Evolutionary conservation across 2,329 filamentous ascomycete genomes (phyloP).

Genomic region (Endothia cerciana): DNA sequence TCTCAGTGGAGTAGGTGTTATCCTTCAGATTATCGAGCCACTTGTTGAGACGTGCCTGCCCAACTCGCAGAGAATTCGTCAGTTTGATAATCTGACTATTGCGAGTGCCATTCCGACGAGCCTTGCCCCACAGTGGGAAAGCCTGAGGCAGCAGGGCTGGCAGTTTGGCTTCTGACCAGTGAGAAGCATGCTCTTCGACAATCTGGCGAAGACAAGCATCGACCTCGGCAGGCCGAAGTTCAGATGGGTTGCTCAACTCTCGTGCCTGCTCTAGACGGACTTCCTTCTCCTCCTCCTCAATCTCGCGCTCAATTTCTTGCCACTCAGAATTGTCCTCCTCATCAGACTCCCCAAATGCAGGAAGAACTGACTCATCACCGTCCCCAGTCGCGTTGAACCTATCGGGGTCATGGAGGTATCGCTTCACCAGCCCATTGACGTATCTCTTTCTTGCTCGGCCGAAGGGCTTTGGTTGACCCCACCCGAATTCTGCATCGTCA

Average conservation of each 20-base stretch:
- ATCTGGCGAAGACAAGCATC: conserved; percentile 56
- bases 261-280: conserved; percentile 32
- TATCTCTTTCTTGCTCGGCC: conserved; percentile 50
- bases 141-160: conserved; percentile 61
- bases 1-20: conserved; percentile 55
- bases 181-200: conserved; percentile 52
- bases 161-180: conserved; percentile 64
- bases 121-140: conserved; percentile 63
- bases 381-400: conserved; percentile 1
- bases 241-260: neutral
- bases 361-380: conserved; percentile 46
- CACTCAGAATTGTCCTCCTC: conserved; percentile 45
- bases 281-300: conserved; percentile 58
- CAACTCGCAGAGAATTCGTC: conserved; percentile 45
- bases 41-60: conserved; percentile 58
- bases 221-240: conserved; percentile 52
- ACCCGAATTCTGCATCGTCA: conserved; percentile 35
- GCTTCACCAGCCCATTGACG: conserved; percentile 46
- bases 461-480: conserved; percentile 34
- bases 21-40: conserved; percentile 56
- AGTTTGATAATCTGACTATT: conserved; percentile 49
- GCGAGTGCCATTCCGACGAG: conserved; percentile 49
- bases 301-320: conserved; percentile 52
- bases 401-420: conserved; percentile 39
- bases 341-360: conserved; percentile 59